A percentile compares a stretch with the other conserved stretches of the same genome.
phyloP scores from a whole-genome alignment of 139 green algal genomes.

The Desmodesmus armatus region DNA sequence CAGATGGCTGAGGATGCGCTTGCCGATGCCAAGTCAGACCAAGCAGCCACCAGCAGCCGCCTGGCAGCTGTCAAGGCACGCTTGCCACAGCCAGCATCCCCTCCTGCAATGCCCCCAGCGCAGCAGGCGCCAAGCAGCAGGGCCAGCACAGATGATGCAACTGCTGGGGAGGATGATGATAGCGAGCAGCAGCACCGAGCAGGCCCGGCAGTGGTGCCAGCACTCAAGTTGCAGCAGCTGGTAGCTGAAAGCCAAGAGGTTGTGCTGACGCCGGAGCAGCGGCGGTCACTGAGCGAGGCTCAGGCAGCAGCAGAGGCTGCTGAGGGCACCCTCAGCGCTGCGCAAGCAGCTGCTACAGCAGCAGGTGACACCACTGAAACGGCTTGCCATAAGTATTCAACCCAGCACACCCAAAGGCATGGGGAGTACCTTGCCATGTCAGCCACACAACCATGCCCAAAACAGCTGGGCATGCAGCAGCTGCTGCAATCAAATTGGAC shows the following conservation, averaged over 20 bases:
- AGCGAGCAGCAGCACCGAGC: background rate
- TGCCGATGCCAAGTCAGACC: no score
- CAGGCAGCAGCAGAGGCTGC: slow-evolving; percentile 11
- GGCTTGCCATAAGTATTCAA: no score
- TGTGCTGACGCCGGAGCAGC: slow-evolving; percentile 45
- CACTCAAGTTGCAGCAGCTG: slow-evolving; percentile 9
- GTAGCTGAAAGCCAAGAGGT: slow-evolving; percentile 21
- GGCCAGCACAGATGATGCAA: background rate
- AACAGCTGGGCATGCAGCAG: background rate
- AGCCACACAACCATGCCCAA: no score
- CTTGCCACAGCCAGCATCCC: background rate
- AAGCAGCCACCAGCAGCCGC: slow-evolving; percentile 2
- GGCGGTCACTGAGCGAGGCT: slow-evolving; percentile 13
- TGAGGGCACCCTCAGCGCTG: background rate
- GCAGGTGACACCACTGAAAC: no score
- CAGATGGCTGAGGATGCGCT: no score
- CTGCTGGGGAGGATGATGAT: background rate
- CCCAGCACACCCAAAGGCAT: no score
- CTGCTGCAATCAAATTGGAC: background rate
- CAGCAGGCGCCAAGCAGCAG: no score
- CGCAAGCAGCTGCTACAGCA: background rate
- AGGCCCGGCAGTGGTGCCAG: background rate
- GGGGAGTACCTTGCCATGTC: no score
- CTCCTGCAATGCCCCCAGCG: background rate
- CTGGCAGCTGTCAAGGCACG: background rate